Percentiles rank a stretch among this genome's conserved stretches.
These are phyloP conservation scores for Colletotrichum sp. DNA, from an alignment of 2,329 filamentous ascomycete genomes.

Conservation along the genomic window DNA sequence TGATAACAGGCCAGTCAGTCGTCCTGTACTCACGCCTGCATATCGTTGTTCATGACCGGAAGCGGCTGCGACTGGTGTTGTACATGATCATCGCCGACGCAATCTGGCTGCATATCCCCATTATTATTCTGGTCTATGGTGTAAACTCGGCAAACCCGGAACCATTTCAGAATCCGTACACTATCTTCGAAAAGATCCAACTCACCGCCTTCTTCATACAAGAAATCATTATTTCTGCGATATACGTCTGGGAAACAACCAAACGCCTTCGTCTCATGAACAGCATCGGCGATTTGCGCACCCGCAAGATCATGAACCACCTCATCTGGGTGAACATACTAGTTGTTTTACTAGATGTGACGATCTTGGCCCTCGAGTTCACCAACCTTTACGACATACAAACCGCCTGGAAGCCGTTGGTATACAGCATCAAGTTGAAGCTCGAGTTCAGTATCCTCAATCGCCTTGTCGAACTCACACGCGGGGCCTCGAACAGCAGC, in stretches of 20 bases:
- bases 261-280: constrained; percentile 33
- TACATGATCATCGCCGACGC: constrained; percentile 61
- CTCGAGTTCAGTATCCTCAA: constrained; percentile 39
- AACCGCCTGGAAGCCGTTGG: constrained; percentile 35
- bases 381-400: constrained; percentile 35
- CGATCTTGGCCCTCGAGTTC: constrained; percentile 35
- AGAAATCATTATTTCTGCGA: constrained; percentile 48
- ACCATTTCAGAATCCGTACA: constrained; percentile 40
- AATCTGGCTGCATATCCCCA: constrained; percentile 56
- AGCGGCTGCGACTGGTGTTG: constrained; percentile 51
- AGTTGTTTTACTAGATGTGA: constrained; percentile 49
- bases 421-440: constrained; percentile 40
- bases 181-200: constrained; percentile 46
- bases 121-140: constrained; percentile 59
- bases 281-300: not conserved
- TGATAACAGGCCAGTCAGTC: constrained; percentile 65
- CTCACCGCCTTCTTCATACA: not conserved
- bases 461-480: constrained; percentile 33
- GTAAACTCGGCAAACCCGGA: constrained; percentile 42
- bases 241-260: constrained; percentile 58
- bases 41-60: constrained; percentile 56
- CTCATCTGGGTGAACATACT: constrained; percentile 49
- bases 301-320: constrained; percentile 40
- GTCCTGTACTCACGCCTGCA: constrained; percentile 68
- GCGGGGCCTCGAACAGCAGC: not conserved